These are phyloP conservation scores for Dioszegia aurantiaca DNA, from an alignment of 768 basidiomycete genomes.

Conservation along the genomic window DNA sequence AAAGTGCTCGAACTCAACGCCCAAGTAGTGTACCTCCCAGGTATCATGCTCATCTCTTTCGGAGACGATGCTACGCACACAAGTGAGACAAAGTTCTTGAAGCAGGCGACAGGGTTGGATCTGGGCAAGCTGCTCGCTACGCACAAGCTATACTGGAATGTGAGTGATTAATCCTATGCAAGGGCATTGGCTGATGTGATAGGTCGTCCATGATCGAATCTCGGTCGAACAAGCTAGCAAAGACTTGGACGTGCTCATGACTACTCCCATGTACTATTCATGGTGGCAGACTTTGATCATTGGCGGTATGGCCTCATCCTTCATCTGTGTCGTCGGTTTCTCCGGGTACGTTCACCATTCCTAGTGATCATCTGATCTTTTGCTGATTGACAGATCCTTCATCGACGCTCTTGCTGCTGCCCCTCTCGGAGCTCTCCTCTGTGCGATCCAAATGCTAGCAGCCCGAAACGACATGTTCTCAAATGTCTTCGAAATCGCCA, in stretches of 20 bases:
- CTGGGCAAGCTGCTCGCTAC: slow-evolving; percentile 72
- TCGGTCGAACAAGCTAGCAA: slow-evolving; percentile 70
- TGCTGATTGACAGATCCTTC: slow-evolving; percentile 57
- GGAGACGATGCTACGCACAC: slow-evolving; percentile 77
- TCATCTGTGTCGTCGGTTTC: slow-evolving; percentile 58
- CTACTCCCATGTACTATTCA: slow-evolving; percentile 61
- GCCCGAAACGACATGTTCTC: slow-evolving; percentile 73
- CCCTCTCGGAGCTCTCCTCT: slow-evolving; percentile 72
- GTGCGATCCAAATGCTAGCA: slow-evolving; percentile 68
- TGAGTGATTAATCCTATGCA: slow-evolving; percentile 39
- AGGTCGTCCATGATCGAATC: slow-evolving; percentile 75
- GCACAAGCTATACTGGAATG: slow-evolving; percentile 70
- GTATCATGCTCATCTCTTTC: slow-evolving; percentile 74
- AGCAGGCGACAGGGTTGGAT: slow-evolving; percentile 69
- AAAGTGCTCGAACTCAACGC: slow-evolving; percentile 85
- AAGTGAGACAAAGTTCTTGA: slow-evolving; percentile 73
- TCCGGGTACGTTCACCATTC: slow-evolving; percentile 38
- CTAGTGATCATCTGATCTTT: slow-evolving; percentile 7
- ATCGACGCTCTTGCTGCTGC: slow-evolving; percentile 70
- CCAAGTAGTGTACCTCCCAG: slow-evolving; percentile 73
- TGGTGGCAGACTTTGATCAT: slow-evolving; percentile 64
- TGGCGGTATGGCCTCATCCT: slow-evolving; percentile 72
- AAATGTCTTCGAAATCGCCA: slow-evolving; percentile 71
- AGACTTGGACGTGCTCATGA: slow-evolving; percentile 72
- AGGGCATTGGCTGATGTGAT: neutral